These are phyloP conservation scores for Talaromyces sp. DNA, from an alignment of 2,329 filamentous ascomycete species.

Conservation along the genomic window DNA sequence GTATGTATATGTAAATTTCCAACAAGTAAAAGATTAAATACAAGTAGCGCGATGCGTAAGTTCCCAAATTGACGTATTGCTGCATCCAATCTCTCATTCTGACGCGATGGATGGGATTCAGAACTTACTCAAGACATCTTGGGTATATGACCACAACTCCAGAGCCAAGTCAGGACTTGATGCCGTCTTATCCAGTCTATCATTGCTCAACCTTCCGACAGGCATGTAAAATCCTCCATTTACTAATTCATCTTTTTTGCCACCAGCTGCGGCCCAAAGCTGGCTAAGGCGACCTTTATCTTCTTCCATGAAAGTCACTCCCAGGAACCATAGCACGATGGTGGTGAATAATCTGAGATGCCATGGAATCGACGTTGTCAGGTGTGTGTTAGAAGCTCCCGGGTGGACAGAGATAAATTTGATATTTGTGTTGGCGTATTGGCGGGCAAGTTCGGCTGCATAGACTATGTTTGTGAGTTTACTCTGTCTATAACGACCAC, in stretches of 20 bases:
- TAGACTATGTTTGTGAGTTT: slow-evolving; percentile 47
- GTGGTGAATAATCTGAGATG: not conserved
- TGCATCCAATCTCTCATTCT: no score
- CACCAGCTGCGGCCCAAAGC: slow-evolving; percentile 28
- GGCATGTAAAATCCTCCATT: slow-evolving; percentile 30
- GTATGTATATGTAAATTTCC: no score
- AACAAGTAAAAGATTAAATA: no score
- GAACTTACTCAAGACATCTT: slow-evolving; percentile 3
- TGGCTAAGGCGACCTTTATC: slow-evolving; percentile 23
- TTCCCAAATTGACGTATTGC: no score
- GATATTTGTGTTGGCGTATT: slow-evolving; percentile 34
- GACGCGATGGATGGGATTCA: not conserved
- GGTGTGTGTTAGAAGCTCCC: slow-evolving; percentile 35
- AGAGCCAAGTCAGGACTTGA: not conserved
- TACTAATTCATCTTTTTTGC: slow-evolving; percentile 21
- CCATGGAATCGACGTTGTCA: slow-evolving; percentile 22
- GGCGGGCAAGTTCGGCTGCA: slow-evolving; percentile 38
- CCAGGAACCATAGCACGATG: slow-evolving; percentile 10
- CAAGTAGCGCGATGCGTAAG: no score
- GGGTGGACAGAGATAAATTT: slow-evolving; percentile 40
- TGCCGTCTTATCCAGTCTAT: slow-evolving; percentile 8
- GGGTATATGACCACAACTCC: slow-evolving; percentile 5
- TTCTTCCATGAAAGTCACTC: slow-evolving; percentile 20
- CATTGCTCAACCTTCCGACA: slow-evolving; percentile 22
- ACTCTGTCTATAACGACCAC: slow-evolving; percentile 35